Percentiles rank a stretch among this genome's conserved stretches.
These are phyloP conservation scores for Tillandsia leiboldiana DNA, from an alignment of 176 grass and related monocot species.

Conservation along the genomic window DNA sequence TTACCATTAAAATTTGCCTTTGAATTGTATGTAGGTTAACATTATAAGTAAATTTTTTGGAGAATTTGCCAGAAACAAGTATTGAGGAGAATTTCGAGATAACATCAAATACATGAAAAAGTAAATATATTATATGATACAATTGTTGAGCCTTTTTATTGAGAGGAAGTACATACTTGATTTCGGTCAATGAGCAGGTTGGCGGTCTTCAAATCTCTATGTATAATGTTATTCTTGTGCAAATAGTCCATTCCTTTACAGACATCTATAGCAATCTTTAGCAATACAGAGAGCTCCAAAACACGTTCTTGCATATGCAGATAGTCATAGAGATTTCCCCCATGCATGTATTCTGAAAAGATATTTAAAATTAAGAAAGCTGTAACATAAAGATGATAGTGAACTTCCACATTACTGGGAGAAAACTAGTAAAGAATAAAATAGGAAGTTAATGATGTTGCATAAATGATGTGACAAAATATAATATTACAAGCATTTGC, in stretches of 20 bases:
- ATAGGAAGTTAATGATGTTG: not conserved
- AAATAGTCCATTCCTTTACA: slow-evolving; percentile 91
- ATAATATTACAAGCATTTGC: not conserved
- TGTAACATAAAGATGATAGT: not conserved
- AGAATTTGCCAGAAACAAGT: not conserved
- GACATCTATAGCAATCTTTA: slow-evolving; percentile 77
- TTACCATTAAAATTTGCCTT: not conserved
- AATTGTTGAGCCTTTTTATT: not conserved
- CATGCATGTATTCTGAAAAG: slow-evolving; percentile 60
- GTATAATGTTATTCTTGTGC: slow-evolving; percentile 83
- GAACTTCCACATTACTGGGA: not conserved
- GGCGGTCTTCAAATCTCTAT: slow-evolving; percentile 88
- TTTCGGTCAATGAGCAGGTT: slow-evolving; percentile 71
- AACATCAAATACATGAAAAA: not conserved
- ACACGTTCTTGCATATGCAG: slow-evolving; percentile 54
- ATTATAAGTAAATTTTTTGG: not conserved
- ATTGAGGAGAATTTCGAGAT: not conserved
- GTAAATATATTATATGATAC: not conserved
- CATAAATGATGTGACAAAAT: not conserved
- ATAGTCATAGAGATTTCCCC: slow-evolving; percentile 90
- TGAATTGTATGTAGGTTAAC: not conserved
- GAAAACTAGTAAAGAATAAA: not conserved
- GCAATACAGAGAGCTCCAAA: slow-evolving; percentile 55
- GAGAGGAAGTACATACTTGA: slow-evolving; percentile 38
- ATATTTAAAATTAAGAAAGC: not conserved